Conservation (phyloP, 345 rosid species). For the Eutrema japonicum region DNA sequence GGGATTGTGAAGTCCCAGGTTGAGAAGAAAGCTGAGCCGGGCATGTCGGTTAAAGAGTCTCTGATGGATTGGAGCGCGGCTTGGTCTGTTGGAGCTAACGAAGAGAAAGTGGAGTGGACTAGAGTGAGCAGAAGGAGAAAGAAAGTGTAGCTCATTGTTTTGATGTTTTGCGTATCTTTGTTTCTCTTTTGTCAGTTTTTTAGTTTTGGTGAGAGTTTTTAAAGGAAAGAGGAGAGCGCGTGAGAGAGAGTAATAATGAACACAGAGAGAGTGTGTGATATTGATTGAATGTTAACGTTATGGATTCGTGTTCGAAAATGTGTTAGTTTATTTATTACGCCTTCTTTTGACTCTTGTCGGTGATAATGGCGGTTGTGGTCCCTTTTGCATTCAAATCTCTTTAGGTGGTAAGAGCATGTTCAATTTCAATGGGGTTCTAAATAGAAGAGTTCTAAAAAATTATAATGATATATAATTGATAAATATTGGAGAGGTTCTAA, state of each 20-base stretch:
- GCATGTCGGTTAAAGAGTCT: conserved; percentile 66
- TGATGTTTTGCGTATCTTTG: conserved; percentile 2
- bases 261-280: conserved; percentile 35
- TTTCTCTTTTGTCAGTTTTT: conserved; percentile 16
- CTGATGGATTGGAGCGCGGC: conserved; percentile 55
- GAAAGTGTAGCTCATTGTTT: conserved; percentile 33
- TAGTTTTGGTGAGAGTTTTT: conserved; percentile 12
- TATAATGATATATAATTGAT: no score
- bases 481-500: no score
- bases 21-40: conserved; percentile 60
- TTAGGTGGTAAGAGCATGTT: conserved; percentile 31
- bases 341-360: conserved; percentile 41
- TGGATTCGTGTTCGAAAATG: conserved; percentile 41
- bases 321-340: conserved; percentile 41
- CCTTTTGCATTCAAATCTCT: conserved; percentile 37
- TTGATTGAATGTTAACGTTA: conserved; percentile 44
- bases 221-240: conserved; percentile 32
- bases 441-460: no score
- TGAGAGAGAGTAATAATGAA: conserved; percentile 37
- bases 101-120: conserved; percentile 37
- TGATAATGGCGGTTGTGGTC: conserved; percentile 43
- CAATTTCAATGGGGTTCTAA: no score
- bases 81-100: conserved; percentile 31
- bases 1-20: conserved; percentile 62
- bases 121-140: conserved; percentile 33